Evolutionary conservation across 805 yeast species (phyloP), one percentile per base, ranked within the genome.

Genomic region (Phaffomyces antillensis): DNA sequence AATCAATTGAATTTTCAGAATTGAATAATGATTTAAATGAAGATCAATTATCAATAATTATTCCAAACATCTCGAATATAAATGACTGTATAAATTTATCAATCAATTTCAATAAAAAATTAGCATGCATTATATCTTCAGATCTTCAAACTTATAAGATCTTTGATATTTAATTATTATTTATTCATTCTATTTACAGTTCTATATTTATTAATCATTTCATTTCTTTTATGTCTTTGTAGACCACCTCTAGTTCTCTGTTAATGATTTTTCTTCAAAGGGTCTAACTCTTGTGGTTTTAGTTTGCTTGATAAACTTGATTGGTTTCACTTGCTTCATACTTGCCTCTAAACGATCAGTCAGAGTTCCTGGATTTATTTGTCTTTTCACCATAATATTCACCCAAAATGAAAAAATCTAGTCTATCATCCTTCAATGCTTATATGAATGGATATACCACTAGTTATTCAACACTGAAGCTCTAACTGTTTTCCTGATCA

Each of bases 71-170:
- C 17, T 7, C 18, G 9, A n/a, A 32, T 10, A 4, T n/a, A 18
- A 11, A 5, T 32, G 18, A 32, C 1, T 32, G 9, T 16, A 66
- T 70, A 10, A 46, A 59, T 39, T 39, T 71, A 26, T 53, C 68
- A 0, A 44, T 66, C 9, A 65, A 61, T 40, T 46, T 55, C 7
- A 36, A 45, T 2, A 53, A 61, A 37, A 47, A 56, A 1, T 53
- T 61, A 39, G 72, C 70, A 6, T 67, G 70, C 47, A 50, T 71
- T 12, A 50, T 72, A n/a, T 71, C 70, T 31, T 45, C 54, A 7
- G 64, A 69, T 40, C 60, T 60, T 20, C 44, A 42, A 23, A 36
- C 30, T 9, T 47, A 47, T 40, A 39, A 42, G 20, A 36, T 48
- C 13, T 18, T 36, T 37, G 24, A 34, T 18, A 16, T 26, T 33